Conservation (phyloP, 139 green algal genomes). For the Chlorella vulgaris region DNA sequence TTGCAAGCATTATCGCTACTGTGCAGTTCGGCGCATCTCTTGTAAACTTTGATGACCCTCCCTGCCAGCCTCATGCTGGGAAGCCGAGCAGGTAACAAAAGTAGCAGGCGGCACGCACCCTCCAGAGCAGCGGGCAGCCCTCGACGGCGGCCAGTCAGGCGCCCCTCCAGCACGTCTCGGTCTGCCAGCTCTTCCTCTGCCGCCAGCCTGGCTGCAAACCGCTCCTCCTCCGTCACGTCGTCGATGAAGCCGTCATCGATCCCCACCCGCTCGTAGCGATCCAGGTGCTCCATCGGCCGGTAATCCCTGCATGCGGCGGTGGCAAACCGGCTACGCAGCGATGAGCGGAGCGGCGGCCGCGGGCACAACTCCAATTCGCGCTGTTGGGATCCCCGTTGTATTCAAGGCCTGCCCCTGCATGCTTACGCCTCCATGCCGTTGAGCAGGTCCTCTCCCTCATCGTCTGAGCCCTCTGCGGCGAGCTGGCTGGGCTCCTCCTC, state of each 20-base stretch:
- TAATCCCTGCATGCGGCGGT: slow-evolving; percentile 87
- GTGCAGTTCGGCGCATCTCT: not conserved
- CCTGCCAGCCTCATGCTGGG: no score
- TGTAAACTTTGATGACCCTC: no score
- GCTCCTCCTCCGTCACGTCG: slow-evolving; percentile 64
- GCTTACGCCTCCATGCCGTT: slow-evolving; percentile 81
- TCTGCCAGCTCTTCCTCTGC: slow-evolving; percentile 83
- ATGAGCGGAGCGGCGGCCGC: no score
- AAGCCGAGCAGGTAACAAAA: not conserved
- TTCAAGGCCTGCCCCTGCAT: not conserved
- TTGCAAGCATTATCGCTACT: no score
- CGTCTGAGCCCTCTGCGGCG: slow-evolving; percentile 34
- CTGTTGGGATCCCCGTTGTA: not conserved
- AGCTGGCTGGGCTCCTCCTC: slow-evolving; percentile 36
- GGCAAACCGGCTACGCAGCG: no score
- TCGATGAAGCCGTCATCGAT: slow-evolving; percentile 76
- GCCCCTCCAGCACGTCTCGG: slow-evolving; percentile 56
- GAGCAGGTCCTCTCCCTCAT: slow-evolving; percentile 91
- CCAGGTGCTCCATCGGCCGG: slow-evolving; percentile 80
- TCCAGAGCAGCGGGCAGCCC: slow-evolving; percentile 66
- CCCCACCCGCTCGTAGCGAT: slow-evolving; percentile 89
- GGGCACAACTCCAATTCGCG: no score
- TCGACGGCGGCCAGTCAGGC: slow-evolving; percentile 39
- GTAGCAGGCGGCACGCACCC: slow-evolving; percentile 32
- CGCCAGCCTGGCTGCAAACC: slow-evolving; percentile 55